These are phyloP conservation scores for Malbranchea cinnamomea DNA, from an alignment of 2,329 filamentous ascomycete species.

Conservation along the genomic window DNA sequence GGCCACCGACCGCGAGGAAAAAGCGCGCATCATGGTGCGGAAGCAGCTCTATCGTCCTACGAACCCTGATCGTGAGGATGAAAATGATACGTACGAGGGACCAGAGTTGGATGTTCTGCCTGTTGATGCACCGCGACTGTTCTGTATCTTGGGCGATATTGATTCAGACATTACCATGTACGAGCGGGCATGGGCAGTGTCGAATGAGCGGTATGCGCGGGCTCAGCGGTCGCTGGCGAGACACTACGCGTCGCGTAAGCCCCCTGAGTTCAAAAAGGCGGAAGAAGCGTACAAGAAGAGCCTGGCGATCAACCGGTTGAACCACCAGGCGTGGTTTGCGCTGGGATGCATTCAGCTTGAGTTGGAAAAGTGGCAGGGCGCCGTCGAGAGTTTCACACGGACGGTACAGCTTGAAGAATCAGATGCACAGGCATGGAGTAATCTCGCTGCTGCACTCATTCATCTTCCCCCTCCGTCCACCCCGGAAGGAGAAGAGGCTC, in stretches of 20 bases:
- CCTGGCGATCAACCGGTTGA: constrained; percentile 63
- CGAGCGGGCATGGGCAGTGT: constrained; percentile 76
- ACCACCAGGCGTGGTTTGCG: constrained; percentile 74
- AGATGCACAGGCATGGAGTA: constrained; percentile 89
- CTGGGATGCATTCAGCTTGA: constrained; percentile 79
- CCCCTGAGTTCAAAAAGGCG: constrained; percentile 49
- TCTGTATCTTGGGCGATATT: constrained; percentile 87
- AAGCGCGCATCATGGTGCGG: constrained; percentile 61
- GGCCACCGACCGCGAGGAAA: constrained; percentile 62
- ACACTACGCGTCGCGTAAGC: constrained; percentile 50
- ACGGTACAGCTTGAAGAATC: constrained; percentile 74
- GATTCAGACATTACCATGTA: constrained; percentile 63
- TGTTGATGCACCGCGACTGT: constrained; percentile 69
- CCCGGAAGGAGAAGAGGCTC: constrained; percentile 2
- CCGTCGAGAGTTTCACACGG: constrained; percentile 68
- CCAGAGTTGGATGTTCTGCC: constrained; percentile 56
- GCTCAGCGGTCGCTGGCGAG: constrained; percentile 80
- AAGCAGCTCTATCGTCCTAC: constrained; percentile 63
- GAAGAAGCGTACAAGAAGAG: constrained; percentile 65
- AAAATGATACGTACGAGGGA: constrained; percentile 48
- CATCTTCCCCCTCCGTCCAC: constrained; percentile 17
- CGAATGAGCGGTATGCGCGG: constrained; percentile 62
- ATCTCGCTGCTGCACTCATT: constrained; percentile 74
- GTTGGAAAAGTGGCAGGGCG: constrained; percentile 59
- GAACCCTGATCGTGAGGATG: constrained; percentile 32